Conservation (phyloP, 108 stramenopile genomes). For the Nitzschia palea region DNA sequence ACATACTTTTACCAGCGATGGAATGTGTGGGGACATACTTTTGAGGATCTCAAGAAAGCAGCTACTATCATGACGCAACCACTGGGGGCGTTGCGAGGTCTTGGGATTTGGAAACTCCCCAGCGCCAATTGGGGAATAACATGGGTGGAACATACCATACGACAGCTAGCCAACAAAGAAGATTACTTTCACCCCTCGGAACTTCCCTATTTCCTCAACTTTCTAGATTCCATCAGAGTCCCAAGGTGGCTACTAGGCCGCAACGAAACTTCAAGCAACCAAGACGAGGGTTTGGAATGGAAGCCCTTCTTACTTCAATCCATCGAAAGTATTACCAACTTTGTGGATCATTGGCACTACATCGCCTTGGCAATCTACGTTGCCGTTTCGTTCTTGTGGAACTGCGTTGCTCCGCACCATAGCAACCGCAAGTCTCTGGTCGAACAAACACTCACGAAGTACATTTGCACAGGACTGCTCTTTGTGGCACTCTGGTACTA, state of each 20-base stretch:
- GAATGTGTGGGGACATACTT: slow-evolving; percentile 49
- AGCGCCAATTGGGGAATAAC: slow-evolving; percentile 14
- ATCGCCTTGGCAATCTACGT: not conserved
- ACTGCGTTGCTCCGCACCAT: not conserved
- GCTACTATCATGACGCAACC: slow-evolving; percentile 9
- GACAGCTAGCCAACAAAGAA: slow-evolving; percentile 39
- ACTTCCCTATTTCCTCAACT: slow-evolving; percentile 23
- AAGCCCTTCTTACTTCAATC: slow-evolving; percentile 1
- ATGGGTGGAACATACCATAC: slow-evolving; percentile 39
- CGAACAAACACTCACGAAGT: not conserved
- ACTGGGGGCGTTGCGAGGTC: not conserved
- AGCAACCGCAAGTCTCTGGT: not conserved
- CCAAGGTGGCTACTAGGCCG: slow-evolving; percentile 3
- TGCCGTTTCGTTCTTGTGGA: not conserved
- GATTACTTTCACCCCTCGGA: slow-evolving; percentile 32
- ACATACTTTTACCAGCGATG: slow-evolving; percentile 50
- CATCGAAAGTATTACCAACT: not conserved
- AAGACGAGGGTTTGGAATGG: not conserved
- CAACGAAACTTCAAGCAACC: not conserved
- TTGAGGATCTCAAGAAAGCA: slow-evolving; percentile 29
- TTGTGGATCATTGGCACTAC: not conserved
- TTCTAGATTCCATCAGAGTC: slow-evolving; percentile 2
- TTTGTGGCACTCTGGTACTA: not conserved
- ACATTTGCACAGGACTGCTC: not conserved
- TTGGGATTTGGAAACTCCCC: slow-evolving; percentile 8